Base-by-base conservation (phyloP, 352 stramenopile species). In the Phytopythium ostracodes region DNA sequence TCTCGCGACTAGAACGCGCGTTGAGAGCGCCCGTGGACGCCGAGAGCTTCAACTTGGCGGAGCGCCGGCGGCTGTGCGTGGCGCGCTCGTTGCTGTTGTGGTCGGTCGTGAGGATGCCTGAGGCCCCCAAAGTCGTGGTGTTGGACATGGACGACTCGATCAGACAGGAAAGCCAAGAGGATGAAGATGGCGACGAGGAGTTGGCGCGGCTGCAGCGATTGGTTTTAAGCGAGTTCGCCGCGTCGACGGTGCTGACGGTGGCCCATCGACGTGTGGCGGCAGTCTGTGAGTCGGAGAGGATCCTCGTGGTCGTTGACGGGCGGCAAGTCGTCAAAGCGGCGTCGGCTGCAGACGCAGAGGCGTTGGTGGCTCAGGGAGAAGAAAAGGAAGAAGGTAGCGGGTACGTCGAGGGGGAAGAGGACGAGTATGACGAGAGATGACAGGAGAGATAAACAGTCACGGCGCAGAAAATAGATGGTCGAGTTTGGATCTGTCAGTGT, bases 61-160 rank as follows among this genome's bases (percentile, higher is more conserved):
- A 99, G 74, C 78, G 96, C 0, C 96, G 99, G 72, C 78, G 99
- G 27, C 68, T 99, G n/a, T 98, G 96, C 67, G 81, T 99, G 62
- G 98, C 90, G 49, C 81, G 97, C 56, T 96, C 97, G 17, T 69
- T 99, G 59, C 71, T 99, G 9, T 80, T 78, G 7, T 84, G 98
- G 56, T 84, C 95, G n/a, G 69, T 70, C 38, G 60, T 89, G 17
- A 17, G 29, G 29, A 56, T 43, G 31, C 31, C 51, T 7, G 51
- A 56, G 33, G 2, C 29, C 3, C 51, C 51, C 18, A 56, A 43
- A n/a, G 51, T 56, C 29, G 81, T 99, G 17, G 82, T 98, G 5
- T 66, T 97, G 67, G 91, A 66, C 24, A 50, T 78, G 33, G 55
- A 64, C 63, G 52, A 46, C 64, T 47, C 36, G 62, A 33, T 55